Base-by-base conservation (phyloP, 768 basidiomycete species). In the Macrolepiota fuliginosa region DNA sequence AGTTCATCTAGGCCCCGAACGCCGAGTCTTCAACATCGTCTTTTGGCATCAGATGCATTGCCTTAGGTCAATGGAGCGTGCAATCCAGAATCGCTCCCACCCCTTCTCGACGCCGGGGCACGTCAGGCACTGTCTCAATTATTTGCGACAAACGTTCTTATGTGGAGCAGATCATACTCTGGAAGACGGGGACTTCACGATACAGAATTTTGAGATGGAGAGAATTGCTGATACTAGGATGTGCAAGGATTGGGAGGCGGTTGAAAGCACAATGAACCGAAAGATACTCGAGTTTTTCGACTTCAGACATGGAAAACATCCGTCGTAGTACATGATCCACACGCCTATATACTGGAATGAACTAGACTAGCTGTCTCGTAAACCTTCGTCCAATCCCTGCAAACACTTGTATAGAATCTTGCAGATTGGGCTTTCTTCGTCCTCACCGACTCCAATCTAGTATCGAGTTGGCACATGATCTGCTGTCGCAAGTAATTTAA, bases 201-300 rank as follows among this genome's bases (percentile, higher is more conserved):
- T 56, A 54, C 63, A 62, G 15, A 65, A 72, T 40, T 72, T 67
- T 42, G 67, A 70, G 25, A 49, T 63, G 2, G 66, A 75, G 25
- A 32, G 66, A 50, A 10, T 64, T 24, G 47, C 47, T 54, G 86
- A 89, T 19, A 84, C 77, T 15, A 87, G 79, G 0, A 70, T 77
- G 22, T 92, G 86, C 71, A 83, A 83, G 65, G 89, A 91, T 35
- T 92, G 89, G 88, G 81, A 79, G 49, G 83, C 77, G 5, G 70
- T 78, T 1, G 87, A 87, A 40, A 85, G 86, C 12, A 24, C 25
- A 24, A 24, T 50, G 27, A 22, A 50, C 22, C 47, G 47, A 27
- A 50, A 25, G 47, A 50, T 50, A 24, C 13, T 50, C 13, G 47
- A 50, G 19, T 50, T 50, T 10, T 50, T 50, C 25, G 47, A 50